Percentiles rank a stretch among this genome's conserved stretches.
Evolutionary conservation across 305 asterid genomes (phyloP).

Genomic region (Galium porrigens): DNA sequence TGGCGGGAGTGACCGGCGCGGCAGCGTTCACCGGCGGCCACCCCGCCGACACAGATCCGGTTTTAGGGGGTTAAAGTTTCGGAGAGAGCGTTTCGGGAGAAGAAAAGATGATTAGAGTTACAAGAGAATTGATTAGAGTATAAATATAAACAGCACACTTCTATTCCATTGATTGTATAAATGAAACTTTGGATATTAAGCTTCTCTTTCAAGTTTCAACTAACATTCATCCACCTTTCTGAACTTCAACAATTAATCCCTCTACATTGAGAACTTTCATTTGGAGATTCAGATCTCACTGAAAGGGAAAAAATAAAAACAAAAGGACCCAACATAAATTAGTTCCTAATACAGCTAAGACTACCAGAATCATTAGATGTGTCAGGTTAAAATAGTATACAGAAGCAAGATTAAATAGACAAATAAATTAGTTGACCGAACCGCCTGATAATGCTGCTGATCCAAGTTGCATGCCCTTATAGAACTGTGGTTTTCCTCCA

Average conservation of each 20-base stretch:
- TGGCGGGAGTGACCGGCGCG: too few relatives aligned
- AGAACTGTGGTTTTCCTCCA: background rate
- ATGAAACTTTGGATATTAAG: background rate
- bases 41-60: too few relatives aligned
- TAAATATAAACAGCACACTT: background rate
- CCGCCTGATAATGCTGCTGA: background rate
- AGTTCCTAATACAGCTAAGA: conserved; percentile 4
- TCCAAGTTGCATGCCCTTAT: background rate
- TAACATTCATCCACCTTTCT: background rate
- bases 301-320: background rate
- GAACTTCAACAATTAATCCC: background rate
- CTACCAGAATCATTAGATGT: background rate
- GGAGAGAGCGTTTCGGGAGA: too few relatives aligned
- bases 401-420: background rate
- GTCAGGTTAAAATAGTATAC: background rate
- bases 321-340: background rate
- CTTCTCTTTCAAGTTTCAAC: background rate
- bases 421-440: conserved; percentile 1
- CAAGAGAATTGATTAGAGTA: background rate
- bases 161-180: background rate
- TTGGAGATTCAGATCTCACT: conserved; percentile 4
- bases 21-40: too few relatives aligned
- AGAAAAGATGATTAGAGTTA: too few relatives aligned
- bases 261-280: background rate
- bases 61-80: too few relatives aligned